Base-by-base conservation (phyloP, 2,329 filamentous ascomycete species). In the Cercospora sp. region DNA sequence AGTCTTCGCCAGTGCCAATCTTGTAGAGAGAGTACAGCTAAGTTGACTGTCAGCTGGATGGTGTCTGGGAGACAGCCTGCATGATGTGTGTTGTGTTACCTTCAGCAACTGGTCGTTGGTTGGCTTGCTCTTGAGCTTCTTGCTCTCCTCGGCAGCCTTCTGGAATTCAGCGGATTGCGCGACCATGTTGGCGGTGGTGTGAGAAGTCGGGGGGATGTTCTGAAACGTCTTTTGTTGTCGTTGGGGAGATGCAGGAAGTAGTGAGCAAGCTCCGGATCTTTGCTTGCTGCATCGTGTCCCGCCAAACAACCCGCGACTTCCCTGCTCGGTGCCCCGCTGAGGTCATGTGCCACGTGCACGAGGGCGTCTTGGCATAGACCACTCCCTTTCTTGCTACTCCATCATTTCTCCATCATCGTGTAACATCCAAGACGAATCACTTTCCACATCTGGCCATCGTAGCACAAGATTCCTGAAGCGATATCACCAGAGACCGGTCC, bases 161-260 rank as follows among this genome's bases (percentile, higher is more conserved):
- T 91, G 93, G 86, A 97, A 96, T 81, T 96, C 92, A 77, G 96
- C 67, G 60, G 75, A 70, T 72, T 74, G 45, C 10, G 60, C 55
- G 55, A 66, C 67, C 55, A 59, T 61, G 59, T n/a, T 37, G 40
- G 59, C 59, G 37, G 40, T 53, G 24, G 21, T 53, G 13, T 26
- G 24, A 13, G 12, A 13, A 53, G 21, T 53, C 18, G 5, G 49
- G 2, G 2, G 5, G 37, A 16, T 61, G 59, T 43, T 45, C 30
- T 24, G 37, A 6, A 21, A n/a, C 16, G 10, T 45, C 6, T 10
- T 10, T 28, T 13, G 59, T 43, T 16, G 37, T 61, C 34, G 59
- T 61, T 61, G 37, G 16, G 59, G n/a, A 30, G 59, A 45, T 16
- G 59, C 45, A n/a, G 16, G 16, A 24, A 43, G 55, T 12, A n/a